Base-by-base conservation (phyloP, 805 yeast genomes). In the Schizosaccharomyces lindneri region DNA sequence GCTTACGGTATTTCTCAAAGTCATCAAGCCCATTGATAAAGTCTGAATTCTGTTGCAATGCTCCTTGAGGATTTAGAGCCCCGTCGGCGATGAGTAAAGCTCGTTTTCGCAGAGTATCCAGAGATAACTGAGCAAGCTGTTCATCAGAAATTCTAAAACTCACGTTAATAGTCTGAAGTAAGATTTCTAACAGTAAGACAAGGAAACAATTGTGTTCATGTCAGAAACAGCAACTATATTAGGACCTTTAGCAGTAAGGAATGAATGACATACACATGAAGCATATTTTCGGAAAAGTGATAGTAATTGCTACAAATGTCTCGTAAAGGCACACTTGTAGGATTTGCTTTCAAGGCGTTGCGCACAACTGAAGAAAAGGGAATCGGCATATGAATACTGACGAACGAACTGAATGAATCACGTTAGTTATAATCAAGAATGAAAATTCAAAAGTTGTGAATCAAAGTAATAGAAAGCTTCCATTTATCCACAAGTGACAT, bases 311-410 rank as follows among this genome's bases (percentile, higher is more conserved):
- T 79, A 61, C 78, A 74, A 46, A 83, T 78, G 1, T 81, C 70
- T 64, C 84, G 84, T 32, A 87, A 68, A 67, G 87, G 90, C n/a
- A 87, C 74, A 21, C 78, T 73, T 0, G 70, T 70, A 0, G 94
- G 80, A 64, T 81, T 84, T 0, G 95, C 77, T 68, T 85, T 86
- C 59, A 89, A 81, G 43, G 95, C 94, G 68, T 88, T 89, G 39
- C 85, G 70, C 24, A 88, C 88, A 63, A 79, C 80, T 7, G 73
- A 68, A 27, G 79, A 75, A 62, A 88, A 77, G 51, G 82, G 80
- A 2, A 81, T 85, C 0, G 97, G 97, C 60, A 79, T 81, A 31
- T 80, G 72, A 62, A 88, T 74, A 60, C 80, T 83, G 5, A 87
- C 74, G 66, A 87, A 85, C 19, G 57, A 51, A 29, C 57, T 51